Base-by-base conservation (phyloP, 495 filamentous ascomycete genomes). In the Penicillium dipodomyicola region DNA sequence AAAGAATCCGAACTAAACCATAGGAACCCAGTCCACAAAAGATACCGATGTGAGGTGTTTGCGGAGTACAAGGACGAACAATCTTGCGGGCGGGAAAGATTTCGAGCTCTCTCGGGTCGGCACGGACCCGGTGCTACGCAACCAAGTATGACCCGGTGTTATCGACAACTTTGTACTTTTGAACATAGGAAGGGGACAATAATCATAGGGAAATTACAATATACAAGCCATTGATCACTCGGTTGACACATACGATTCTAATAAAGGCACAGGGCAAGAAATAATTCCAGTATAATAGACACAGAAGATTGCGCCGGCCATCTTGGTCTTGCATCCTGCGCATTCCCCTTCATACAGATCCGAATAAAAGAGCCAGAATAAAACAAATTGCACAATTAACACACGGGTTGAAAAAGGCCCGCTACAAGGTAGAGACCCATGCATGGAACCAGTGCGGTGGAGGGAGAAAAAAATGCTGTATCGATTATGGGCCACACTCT, bases 341-440 rank as follows among this genome's bases (percentile, higher is more conserved):
- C 49, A 63, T 64, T 65, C 61, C 63, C 56, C 65, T 50, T 71
- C 57, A 55, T 65, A 72, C 67, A 68, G 62, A 67, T 59, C 63
- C 64, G 60, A 65, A 60, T 59, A 56, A 59, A 59, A 58, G 49
- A 57, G 47, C 52, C 49, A 57, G 49, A 58, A 64, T 32, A 59
- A 54, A 66, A 69, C 60, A 65, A 56, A 58, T 62, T 37, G 43
- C 59, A 60, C 42, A 58, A 67, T 67, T 68, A 70, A 67, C 61
- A 68, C 67, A 68, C 59, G 55, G 52, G 59, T 63, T 56, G 63
- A 70, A 61, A 33, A 58, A 64, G 57, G 59, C 63, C 60, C 60
- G 35, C 58, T 67, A 62, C 52, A 42, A 60, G 14, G 52, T 59
- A 54, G 41, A 42, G 49, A 51, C 60, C 60, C 51, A 59, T 58